Evolutionary conservation across 192 early-diverging fungal genomes (phyloP).

Genomic region (Backusella macrospora): DNA sequence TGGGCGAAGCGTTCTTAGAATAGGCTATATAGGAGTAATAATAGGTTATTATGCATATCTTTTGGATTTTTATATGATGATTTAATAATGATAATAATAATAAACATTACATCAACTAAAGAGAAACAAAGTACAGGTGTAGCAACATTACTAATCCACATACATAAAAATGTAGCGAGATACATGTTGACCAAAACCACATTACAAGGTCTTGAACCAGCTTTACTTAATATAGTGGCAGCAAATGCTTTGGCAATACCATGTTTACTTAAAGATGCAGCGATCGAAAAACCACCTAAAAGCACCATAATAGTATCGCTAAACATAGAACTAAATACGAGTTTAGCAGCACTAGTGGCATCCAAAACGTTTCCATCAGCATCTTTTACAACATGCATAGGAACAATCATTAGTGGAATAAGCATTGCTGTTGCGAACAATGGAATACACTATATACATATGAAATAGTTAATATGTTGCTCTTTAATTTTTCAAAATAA

Average conservation of each 20-base stretch:
- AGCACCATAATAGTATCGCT: slow-evolving; percentile 74
- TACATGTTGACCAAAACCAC: slow-evolving; percentile 77
- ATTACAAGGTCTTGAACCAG: slow-evolving; percentile 61
- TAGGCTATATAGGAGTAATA: slow-evolving; percentile 50
- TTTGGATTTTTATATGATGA: background rate
- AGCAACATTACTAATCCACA: slow-evolving; percentile 83
- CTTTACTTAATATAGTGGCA: slow-evolving; percentile 59
- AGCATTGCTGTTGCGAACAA: slow-evolving; percentile 70
- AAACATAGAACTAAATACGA: slow-evolving; percentile 74
- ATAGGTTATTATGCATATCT: too few relatives aligned
- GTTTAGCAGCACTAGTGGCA: slow-evolving; percentile 52
- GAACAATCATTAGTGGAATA: slow-evolving; percentile 64
- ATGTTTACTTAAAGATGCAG: slow-evolving; percentile 70
- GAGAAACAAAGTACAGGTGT: slow-evolving; percentile 78
- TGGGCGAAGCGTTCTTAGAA: slow-evolving; percentile 65
- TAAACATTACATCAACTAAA: slow-evolving; percentile 41
- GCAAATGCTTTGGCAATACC: slow-evolving; percentile 70
- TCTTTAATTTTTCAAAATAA: too few relatives aligned
- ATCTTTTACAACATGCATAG: slow-evolving; percentile 63
- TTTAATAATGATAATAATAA: too few relatives aligned
- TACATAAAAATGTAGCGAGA: slow-evolving; percentile 69
- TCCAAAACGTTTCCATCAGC: slow-evolving; percentile 34
- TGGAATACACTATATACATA: slow-evolving; percentile 52
- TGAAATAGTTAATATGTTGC: too few relatives aligned
- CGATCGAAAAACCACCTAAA: slow-evolving; percentile 72